Evolutionary conservation across 2,329 filamentous ascomycete genomes (phyloP).

Genomic region (Aureobasidium namibiae): DNA sequence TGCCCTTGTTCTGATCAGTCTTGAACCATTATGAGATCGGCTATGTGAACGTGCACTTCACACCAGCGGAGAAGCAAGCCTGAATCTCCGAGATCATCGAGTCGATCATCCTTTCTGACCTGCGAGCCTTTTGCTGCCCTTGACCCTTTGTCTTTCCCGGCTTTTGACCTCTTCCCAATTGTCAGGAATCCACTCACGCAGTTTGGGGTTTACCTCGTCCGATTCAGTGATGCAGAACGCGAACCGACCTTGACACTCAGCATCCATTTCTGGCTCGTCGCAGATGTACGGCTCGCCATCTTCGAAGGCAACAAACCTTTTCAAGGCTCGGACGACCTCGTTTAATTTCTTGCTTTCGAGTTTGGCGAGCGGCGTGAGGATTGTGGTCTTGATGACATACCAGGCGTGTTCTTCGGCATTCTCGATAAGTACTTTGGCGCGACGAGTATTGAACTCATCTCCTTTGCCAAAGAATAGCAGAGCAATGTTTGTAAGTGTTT

Average conservation of each 20-base stretch:
- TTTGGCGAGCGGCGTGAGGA: slow-evolving; percentile 16
- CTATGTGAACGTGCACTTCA: no score
- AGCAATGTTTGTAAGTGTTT: slow-evolving; percentile 44
- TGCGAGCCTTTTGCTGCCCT: not conserved
- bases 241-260: slow-evolving; percentile 6
- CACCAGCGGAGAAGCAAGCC: not conserved
- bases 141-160: slow-evolving; percentile 17
- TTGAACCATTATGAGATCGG: not conserved
- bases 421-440: slow-evolving; percentile 14
- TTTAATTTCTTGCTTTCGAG: slow-evolving; percentile 15
- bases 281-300: slow-evolving; percentile 9
- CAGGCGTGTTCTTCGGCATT: slow-evolving; percentile 19
- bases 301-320: slow-evolving; percentile 15
- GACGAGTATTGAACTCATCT: slow-evolving; percentile 18
- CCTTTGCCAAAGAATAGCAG: slow-evolving; percentile 32
- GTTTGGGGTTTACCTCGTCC: slow-evolving; percentile 15
- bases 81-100: not conserved
- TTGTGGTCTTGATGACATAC: slow-evolving; percentile 9
- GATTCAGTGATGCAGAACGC: not conserved
- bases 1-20: not conserved
- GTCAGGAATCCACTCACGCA: slow-evolving; percentile 18
- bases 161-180: slow-evolving; percentile 22
- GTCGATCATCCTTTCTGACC: not conserved
- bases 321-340: slow-evolving; percentile 21
- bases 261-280: slow-evolving; percentile 16